phyloP scores from a whole-genome alignment of 1,284 basidiomycete species.

The Ceratobasidium sp. region DNA sequence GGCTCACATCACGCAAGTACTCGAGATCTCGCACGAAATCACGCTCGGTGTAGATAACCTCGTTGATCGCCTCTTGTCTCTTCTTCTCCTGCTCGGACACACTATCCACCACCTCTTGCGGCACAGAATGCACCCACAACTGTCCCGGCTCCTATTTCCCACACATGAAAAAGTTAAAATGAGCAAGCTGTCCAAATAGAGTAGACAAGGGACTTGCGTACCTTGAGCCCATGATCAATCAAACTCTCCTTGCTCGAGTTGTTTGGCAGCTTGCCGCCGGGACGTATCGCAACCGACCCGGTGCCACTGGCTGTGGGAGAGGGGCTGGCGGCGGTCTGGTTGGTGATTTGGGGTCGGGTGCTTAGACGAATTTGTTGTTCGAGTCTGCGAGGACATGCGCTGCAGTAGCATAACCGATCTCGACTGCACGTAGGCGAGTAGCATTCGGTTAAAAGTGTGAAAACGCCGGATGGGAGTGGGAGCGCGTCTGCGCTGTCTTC shows the following conservation, averaged over 20 bases:
- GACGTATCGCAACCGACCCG: conserved; percentile 58
- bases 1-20: conserved; percentile 89
- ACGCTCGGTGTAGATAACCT: conserved; percentile 98
- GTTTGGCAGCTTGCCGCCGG: conserved; percentile 73
- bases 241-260: conserved; percentile 85
- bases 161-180: conserved; percentile 19
- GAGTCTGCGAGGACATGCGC: conserved; percentile 93
- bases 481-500: conserved; percentile 74
- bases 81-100: conserved; percentile 95
- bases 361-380: conserved; percentile 91
- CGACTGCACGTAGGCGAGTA: conserved; percentile 98
- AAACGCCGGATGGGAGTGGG: conserved; percentile 95
- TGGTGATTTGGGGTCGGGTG: conserved; percentile 21
- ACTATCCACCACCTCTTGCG: conserved; percentile 92
- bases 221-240: conserved; percentile 76
- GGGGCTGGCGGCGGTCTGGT: conserved; percentile 14
- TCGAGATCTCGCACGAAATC: conserved; percentile 99
- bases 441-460: conserved; percentile 96
- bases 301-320: conserved; percentile 82
- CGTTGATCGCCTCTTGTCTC: conserved; percentile 98
- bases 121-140: conserved; percentile 75
- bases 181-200: conserved; percentile 46
- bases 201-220: conserved; percentile 57
- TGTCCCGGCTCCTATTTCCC: not conserved
- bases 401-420: conserved; percentile 95